Evolutionary conservation across 768 basidiomycete genomes (phyloP), one percentile per base, ranked within the genome.

Genomic region (Lepiota subincarnata): DNA sequence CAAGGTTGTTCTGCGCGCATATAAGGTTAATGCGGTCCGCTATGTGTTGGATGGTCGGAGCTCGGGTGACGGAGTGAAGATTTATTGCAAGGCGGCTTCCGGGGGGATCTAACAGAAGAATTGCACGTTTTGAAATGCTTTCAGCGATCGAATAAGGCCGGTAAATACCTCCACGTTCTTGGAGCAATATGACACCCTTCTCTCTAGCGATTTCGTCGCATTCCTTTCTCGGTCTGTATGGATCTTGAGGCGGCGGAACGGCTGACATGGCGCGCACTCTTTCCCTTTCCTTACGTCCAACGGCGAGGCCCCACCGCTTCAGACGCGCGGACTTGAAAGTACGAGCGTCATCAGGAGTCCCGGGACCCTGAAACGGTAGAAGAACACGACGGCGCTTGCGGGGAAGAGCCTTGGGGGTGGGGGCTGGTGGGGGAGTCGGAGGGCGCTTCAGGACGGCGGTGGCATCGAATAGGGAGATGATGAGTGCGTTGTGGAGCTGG

Each of bases 391-490:
- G 80, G 55, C 90, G 87, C 59, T 87, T 86, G 10, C 79, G 72
- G 11, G 83, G 75, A 5, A 75, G 80, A 5, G 76, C 78, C 59
- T 86, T 87, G 7, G 85, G 78, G 1, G 73, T 64, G 36, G 84
- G 71, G n/a, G 78, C 77, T 1, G 83, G 81, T 3, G 87, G 85
- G 6, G 84, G 81, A 0, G 87, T 83, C 0, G 80, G 79, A 1
- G 82, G 81, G 38, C 86, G 79, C 59, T 84, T 82, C 59, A 86
- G 81, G 0, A 82, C 81, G 3, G 74, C 73, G 1, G 88, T 87
- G 19, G 86, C 86, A 66, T 89, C 89, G 57, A 92, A 89, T 13
- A 92, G 68, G 1, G 89, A 89, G 26, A 92, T 90, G 34, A 92
- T 83, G 28, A 92, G 75, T 10, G 89, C 83, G 66, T 92, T 92